Evolutionary conservation across 2,329 filamentous ascomycete species (phyloP).

Genomic region (Calonectria hawksworthii): DNA sequence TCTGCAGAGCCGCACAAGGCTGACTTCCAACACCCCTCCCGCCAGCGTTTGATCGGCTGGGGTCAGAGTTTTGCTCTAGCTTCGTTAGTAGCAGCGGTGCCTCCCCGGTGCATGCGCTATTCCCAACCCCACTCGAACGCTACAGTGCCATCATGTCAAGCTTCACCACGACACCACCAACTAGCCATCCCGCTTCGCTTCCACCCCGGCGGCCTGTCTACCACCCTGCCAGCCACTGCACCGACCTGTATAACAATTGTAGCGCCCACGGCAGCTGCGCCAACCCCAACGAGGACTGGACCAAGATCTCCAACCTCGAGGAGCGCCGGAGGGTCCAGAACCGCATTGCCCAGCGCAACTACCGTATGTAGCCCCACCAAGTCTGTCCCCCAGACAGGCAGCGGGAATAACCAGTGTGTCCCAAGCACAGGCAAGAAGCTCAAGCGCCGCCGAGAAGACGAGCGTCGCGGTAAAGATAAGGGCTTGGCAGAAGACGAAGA

Average conservation of each 20-base stretch:
- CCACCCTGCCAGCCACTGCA: neutral
- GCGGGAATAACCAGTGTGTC: slow-evolving; percentile 27
- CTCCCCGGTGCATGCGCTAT: neutral
- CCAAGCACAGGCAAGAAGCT: slow-evolving; percentile 83
- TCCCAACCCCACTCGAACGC: neutral
- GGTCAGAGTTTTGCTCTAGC: neutral
- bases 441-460: slow-evolving; percentile 89
- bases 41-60: neutral
- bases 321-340: slow-evolving; percentile 97
- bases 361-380: slow-evolving; percentile 73
- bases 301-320: slow-evolving; percentile 96
- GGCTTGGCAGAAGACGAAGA: neutral
- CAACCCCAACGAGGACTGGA: slow-evolving; percentile 98
- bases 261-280: slow-evolving; percentile 96
- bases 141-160: neutral
- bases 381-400: neutral
- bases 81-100: neutral
- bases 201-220: neutral
- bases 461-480: slow-evolving; percentile 66
- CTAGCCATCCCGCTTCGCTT: too few species aligned
- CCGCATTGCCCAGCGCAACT: slow-evolving; percentile 96
- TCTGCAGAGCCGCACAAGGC: neutral
- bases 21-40: neutral
- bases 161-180: neutral
- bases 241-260: slow-evolving; percentile 54